These are phyloP conservation scores for Clitoria ternatea DNA, from an alignment of 306 rosid genomes.

Conservation along the genomic window DNA sequence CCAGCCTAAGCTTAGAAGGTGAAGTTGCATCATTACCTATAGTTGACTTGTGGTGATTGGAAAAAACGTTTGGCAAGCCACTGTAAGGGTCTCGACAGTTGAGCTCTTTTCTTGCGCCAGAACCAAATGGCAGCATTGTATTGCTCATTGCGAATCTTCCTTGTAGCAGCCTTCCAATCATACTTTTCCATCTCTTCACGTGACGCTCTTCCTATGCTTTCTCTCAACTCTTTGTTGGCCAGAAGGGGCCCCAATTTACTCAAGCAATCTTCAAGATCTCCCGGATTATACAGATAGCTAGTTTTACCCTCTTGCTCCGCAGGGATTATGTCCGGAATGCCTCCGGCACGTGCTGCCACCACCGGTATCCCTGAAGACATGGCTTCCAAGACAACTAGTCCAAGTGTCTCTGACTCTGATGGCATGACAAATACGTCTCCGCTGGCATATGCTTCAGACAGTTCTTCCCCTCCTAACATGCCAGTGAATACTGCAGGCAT, in stretches of 20 bases:
- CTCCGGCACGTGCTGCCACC: constrained; percentile 93
- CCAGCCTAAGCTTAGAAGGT: constrained; percentile 12
- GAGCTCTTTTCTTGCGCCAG: constrained; percentile 89
- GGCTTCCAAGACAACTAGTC: constrained; percentile 92
- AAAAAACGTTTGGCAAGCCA: constrained; percentile 70
- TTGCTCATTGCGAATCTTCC: constrained; percentile 70
- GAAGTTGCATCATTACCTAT: constrained; percentile 42
- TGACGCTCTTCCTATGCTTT: constrained; percentile 72
- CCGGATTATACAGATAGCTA: constrained; percentile 65
- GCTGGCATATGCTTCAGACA: constrained; percentile 92
- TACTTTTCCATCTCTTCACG: constrained; percentile 87
- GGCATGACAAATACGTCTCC: constrained; percentile 97
- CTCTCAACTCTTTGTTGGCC: constrained; percentile 59
- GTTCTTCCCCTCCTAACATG: constrained; percentile 92
- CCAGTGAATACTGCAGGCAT: constrained; percentile 96
- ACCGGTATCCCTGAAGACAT: constrained; percentile 98
- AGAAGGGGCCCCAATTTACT: constrained; percentile 70
- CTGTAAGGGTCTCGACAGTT: constrained; percentile 63
- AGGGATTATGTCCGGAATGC: constrained; percentile 91
- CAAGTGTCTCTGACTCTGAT: constrained; percentile 95
- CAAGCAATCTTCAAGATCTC: constrained; percentile 80
- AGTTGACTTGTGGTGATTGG: constrained; percentile 56
- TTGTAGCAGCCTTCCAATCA: constrained; percentile 93
- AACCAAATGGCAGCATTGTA: constrained; percentile 96
- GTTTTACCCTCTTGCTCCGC: constrained; percentile 81